Conservation (phyloP, 257 asterid species). For the Oldenlandia corymbosa region DNA sequence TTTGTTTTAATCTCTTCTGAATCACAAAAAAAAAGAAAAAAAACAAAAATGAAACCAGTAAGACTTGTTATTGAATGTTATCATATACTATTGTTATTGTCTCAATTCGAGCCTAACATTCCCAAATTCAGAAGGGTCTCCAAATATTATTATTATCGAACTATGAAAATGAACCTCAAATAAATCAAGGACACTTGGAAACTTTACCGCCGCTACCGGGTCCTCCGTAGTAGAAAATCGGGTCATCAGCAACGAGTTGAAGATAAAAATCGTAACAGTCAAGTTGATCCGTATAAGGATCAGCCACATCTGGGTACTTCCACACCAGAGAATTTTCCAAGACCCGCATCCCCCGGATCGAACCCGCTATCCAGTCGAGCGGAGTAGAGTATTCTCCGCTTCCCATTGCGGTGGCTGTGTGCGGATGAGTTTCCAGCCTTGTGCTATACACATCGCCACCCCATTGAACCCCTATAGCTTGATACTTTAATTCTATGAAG, state of each 20-base stretch:
- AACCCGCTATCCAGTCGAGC: slow-evolving; percentile 24
- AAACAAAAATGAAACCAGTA: no score
- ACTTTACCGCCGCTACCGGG: slow-evolving; percentile 63
- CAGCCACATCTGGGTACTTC: slow-evolving; percentile 32
- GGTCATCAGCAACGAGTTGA: slow-evolving; percentile 37
- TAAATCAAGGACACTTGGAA: slow-evolving; percentile 37
- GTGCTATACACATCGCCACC: no score
- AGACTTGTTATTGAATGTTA: no score
- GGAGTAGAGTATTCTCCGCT: slow-evolving; percentile 34
- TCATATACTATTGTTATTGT: no score
- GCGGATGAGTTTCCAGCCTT: no score
- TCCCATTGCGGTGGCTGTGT: slow-evolving; percentile 67
- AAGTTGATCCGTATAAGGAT: slow-evolving; percentile 38
- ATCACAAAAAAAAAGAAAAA: no score
- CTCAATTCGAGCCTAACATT: no score
- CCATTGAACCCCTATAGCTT: slow-evolving; percentile 45
- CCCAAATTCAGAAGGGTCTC: no score
- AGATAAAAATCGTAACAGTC: slow-evolving; percentile 34
- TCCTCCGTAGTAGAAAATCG: slow-evolving; percentile 67
- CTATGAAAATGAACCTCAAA: no score
- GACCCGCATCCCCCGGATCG: slow-evolving; percentile 41
- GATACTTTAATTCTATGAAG: slow-evolving; percentile 19
- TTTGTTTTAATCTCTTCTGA: no score
- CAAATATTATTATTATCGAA: no score
- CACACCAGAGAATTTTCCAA: slow-evolving; percentile 27